Evolutionary conservation across 331 rosid genomes (phyloP), one percentile per base, ranked within the genome.

Genomic region (Prunus yedoensis): DNA sequence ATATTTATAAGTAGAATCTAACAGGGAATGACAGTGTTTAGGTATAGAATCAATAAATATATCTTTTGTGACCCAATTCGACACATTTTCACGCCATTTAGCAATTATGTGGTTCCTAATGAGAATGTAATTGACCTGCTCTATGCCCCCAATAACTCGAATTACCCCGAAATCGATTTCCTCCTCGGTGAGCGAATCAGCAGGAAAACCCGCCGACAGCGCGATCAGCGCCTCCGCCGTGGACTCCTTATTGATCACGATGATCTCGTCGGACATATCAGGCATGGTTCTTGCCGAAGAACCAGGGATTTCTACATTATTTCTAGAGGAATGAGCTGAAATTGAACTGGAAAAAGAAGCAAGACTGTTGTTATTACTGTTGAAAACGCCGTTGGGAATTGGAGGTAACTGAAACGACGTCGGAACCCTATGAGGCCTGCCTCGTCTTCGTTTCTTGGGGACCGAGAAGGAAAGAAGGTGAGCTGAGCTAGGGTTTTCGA

Each of bases 91-190:
- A 13, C 93, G 96, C 99, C 99, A 94, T 64, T 85, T 94, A 1
- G 96, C 96, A 3, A 94, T 91, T n/a, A 94, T 86, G 76, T 94
- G 99, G 74, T 92, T 94, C 66, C 97, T 75, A 68, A 94, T 86
- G 20, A 94, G 86, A 80, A 91, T 91, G 74, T 91, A 94, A 74
- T 94, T 94, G 35, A 92, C 97, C 87, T 94, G 97, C 62, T 94
- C 99, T 23, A 92, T 91, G n/a, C 99, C 97, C 23, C 97, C 96
- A 2, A 94, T 82, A 10, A 88, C 82, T 0, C 89, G 87, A 38
- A 94, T 82, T 60, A 94, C 92, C 38, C 91, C 88, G 1, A 90
- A 88, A 71, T 91, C 97, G 16, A 91, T 87, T 81, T 94, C 96
- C 83, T 94, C 98, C 70, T 94, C 97, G 0, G 95, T 89, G 5